These are phyloP conservation scores for Sutorius eximius DNA, from an alignment of 1,284 basidiomycete species.

Conservation along the genomic window DNA sequence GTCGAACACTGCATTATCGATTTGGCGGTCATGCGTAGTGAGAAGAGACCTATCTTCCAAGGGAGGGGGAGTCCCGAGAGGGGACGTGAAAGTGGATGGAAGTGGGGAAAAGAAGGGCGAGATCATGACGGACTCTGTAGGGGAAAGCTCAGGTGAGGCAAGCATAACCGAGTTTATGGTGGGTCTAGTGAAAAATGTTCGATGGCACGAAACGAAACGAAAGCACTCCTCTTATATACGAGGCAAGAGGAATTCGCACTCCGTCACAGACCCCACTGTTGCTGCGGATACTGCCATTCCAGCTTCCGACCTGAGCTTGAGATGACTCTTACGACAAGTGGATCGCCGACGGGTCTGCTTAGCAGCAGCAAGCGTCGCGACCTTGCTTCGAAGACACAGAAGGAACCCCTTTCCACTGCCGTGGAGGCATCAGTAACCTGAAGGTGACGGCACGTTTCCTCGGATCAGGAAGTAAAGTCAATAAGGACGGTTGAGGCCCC, in stretches of 20 bases:
- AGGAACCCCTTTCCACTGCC: not conserved
- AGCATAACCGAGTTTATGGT: too few relatives aligned
- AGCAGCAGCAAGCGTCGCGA: not conserved
- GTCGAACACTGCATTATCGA: too few relatives aligned
- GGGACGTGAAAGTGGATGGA: too few relatives aligned
- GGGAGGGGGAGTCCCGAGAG: too few relatives aligned
- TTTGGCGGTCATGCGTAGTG: too few relatives aligned
- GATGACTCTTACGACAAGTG: not conserved
- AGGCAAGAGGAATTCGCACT: too few relatives aligned
- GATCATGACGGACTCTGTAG: too few relatives aligned
- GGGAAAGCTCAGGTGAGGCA: too few relatives aligned
- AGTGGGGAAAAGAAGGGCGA: too few relatives aligned
- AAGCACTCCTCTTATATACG: too few relatives aligned
- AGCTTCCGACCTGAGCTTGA: not conserved
- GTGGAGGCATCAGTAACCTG: not conserved
- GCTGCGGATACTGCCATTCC: not conserved
- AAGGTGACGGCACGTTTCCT: conserved; percentile 13
- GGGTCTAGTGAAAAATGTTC: too few relatives aligned
- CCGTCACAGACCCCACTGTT: not conserved
- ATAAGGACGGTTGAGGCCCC: not conserved
- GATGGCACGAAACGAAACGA: not conserved
- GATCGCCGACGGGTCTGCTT: not conserved
- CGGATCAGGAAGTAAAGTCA: not conserved
- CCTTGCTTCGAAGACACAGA: not conserved
- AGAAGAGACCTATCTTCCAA: too few relatives aligned